These are phyloP conservation scores for Chamaecrista fasciculata DNA, from an alignment of 306 rosid genomes.

Conservation along the genomic window DNA sequence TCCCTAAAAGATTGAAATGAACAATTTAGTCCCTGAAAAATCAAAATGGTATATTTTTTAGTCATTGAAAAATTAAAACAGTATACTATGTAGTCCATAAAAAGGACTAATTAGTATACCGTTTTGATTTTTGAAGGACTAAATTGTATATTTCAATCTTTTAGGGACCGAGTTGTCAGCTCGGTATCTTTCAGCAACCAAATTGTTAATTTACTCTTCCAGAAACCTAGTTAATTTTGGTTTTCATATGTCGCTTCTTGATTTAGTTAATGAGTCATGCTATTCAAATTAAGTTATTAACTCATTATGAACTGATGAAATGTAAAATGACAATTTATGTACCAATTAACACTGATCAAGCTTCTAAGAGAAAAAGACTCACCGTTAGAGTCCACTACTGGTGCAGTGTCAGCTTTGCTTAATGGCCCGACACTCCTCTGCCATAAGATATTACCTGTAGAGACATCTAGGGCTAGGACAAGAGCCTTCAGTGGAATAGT, in stretches of 20 bases:
- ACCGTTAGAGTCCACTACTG: slow-evolving; percentile 81
- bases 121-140: too few relatives aligned
- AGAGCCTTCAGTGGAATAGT: slow-evolving; percentile 57
- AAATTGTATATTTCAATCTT: too few relatives aligned
- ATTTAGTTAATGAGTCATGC: not conserved
- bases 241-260: not conserved
- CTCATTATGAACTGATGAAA: too few relatives aligned
- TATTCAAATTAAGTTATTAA: not conserved
- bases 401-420: slow-evolving; percentile 44
- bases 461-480: slow-evolving; percentile 67
- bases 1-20: too few relatives aligned
- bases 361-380: slow-evolving; percentile 14
- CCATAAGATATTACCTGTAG: slow-evolving; percentile 69
- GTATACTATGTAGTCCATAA: too few relatives aligned
- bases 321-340: not conserved
- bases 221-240: not conserved
- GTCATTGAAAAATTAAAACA: too few relatives aligned
- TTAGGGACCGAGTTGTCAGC: too few relatives aligned
- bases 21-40: too few relatives aligned
- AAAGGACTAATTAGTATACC: too few relatives aligned
- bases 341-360: not conserved
- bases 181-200: too few relatives aligned
- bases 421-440: slow-evolving; percentile 69
- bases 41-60: too few relatives aligned
- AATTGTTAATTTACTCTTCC: too few relatives aligned